Evolutionary conservation across 2,329 filamentous ascomycete genomes (phyloP).

Genomic region (Cladosporium colombiae): DNA sequence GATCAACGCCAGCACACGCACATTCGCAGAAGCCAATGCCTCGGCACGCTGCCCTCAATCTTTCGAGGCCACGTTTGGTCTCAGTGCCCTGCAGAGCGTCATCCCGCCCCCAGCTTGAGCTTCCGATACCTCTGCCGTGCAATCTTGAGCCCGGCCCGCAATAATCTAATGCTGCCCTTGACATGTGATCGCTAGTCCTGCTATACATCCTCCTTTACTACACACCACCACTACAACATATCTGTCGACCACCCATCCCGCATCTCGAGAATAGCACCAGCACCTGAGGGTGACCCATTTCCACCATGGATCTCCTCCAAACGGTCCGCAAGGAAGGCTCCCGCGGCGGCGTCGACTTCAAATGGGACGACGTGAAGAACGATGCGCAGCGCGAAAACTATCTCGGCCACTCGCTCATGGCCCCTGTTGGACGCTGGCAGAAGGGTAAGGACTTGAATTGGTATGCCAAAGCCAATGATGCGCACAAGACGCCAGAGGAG

Average conservation of each 20-base stretch:
- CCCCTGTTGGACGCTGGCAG: constrained; percentile 87
- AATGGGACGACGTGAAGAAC: constrained; percentile 89
- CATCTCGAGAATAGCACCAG: neutral
- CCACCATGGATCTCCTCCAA: constrained; percentile 84
- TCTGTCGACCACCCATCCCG: neutral
- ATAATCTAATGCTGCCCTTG: neutral
- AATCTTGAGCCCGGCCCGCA: neutral
- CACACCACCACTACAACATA: neutral
- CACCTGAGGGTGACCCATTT: neutral
- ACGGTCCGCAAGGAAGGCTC: constrained; percentile 87
- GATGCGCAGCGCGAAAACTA: constrained; percentile 87
- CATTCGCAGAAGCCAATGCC: constrained; percentile 7
- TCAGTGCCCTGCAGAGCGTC: neutral
- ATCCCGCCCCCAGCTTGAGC: constrained; percentile 8
- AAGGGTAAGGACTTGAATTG: constrained; percentile 69
- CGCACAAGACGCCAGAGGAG: constrained; percentile 50
- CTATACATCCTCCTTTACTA: neutral
- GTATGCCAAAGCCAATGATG: constrained; percentile 63
- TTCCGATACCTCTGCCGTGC: neutral
- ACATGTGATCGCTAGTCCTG: constrained; percentile 8
- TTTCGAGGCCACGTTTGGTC: constrained; percentile 17
- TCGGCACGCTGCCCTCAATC: constrained; percentile 10
- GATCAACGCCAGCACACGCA: neutral
- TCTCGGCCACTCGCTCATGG: constrained; percentile 88
- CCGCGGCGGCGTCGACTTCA: constrained; percentile 92